phyloP scores from a whole-genome alignment of 148 eudicot genomes.

The Rhododendron henanense region DNA sequence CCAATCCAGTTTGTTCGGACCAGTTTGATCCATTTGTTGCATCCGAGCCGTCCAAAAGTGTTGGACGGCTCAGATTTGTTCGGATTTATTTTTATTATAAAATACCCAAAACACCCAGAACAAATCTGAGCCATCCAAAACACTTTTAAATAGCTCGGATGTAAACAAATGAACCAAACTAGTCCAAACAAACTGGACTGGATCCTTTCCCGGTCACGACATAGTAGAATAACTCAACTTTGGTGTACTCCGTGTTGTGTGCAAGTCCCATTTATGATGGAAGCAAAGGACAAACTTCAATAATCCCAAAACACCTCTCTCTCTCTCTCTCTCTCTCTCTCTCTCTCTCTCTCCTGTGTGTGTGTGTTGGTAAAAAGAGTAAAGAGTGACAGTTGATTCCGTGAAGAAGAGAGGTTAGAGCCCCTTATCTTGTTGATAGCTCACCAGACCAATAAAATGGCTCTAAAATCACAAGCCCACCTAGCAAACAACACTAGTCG shows the following conservation, averaged over 20 bases:
- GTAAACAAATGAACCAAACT: no score
- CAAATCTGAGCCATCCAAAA: no score
- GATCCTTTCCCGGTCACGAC: no score
- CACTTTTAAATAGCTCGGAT: no score
- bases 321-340: not conserved
- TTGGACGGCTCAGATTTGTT: no score
- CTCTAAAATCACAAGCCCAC: conserved; percentile 4
- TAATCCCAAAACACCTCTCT: not conserved
- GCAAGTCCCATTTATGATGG: not conserved
- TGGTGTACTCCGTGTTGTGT: not conserved
- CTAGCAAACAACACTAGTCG: not conserved
- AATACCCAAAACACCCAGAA: no score
- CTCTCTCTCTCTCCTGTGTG: not conserved
- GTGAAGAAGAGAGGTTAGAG: conserved; percentile 10
- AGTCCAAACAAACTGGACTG: no score
- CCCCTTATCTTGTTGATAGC: conserved; percentile 18
- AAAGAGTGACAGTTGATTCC: conserved; percentile 25
- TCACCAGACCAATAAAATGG: conserved; percentile 15
- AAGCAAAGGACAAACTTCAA: not conserved
- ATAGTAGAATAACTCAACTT: no score
- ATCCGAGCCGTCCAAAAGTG: no score
- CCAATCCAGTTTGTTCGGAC: no score
- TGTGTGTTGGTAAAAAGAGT: conserved; percentile 11
- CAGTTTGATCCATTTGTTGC: no score
- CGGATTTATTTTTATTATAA: no score